phyloP scores from a whole-genome alignment of 306 rosid genomes.

The Heteromeles arbutifolia region DNA sequence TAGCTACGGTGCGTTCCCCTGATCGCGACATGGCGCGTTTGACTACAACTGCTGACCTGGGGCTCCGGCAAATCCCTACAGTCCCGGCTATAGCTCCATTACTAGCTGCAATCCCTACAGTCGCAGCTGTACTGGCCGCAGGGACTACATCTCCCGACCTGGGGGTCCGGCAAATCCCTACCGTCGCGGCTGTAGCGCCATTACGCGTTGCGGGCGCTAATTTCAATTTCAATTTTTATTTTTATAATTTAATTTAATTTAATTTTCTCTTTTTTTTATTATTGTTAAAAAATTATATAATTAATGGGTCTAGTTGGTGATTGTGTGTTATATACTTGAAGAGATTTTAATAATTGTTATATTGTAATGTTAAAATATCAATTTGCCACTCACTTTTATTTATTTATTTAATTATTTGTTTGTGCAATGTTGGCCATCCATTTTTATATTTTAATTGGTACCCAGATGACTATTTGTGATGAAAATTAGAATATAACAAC shows the following conservation, averaged over 20 bases:
- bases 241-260: neutral
- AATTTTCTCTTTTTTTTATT: neutral
- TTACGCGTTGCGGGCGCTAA: conserved; percentile 82
- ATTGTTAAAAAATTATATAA: neutral
- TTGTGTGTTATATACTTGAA: conserved; percentile 9
- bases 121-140: too few species aligned
- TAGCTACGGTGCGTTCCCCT: too few species aligned
- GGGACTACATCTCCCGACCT: too few species aligned
- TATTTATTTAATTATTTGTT: neutral
- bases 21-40: too few species aligned
- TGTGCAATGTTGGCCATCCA: too few species aligned
- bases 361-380: neutral
- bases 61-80: neutral
- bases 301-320: neutral
- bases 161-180: conserved; percentile 93
- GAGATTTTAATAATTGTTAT: neutral
- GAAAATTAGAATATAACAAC: neutral
- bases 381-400: neutral
- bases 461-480: neutral
- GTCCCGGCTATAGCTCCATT: too few species aligned
- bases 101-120: too few species aligned
- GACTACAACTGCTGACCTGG: too few species aligned
- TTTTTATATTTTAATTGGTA: neutral
- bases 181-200: conserved; percentile 69
- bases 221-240: neutral